A percentile compares a stretch with the other conserved stretches of the same genome.
These are phyloP conservation scores for Eucalyptus fibrosa DNA, from an alignment of 345 rosid species.

Conservation along the genomic window DNA sequence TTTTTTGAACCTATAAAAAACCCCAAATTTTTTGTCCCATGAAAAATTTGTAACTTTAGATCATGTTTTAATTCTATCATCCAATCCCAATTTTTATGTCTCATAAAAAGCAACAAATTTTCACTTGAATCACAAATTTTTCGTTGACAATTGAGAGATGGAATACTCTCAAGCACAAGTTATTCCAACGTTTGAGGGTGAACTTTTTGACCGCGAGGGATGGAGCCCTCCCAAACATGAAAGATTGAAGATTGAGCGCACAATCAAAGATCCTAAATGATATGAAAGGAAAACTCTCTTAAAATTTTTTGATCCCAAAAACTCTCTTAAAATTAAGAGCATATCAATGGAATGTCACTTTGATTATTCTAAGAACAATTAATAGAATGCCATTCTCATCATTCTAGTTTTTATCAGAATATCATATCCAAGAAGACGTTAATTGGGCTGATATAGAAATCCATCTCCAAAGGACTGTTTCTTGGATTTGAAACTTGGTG, in stretches of 20 bases:
- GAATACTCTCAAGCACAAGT: not conserved
- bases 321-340: not conserved
- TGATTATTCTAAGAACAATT: no score
- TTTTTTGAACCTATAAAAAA: no score
- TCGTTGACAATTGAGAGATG: rapidly evolving
- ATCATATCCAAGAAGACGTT: not conserved
- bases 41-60: not conserved
- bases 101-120: not conserved
- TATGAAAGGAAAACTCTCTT: no score
- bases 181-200: rapidly evolving
- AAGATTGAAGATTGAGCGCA: not conserved
- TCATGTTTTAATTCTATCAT: no score
- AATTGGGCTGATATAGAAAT: not conserved
- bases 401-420: not conserved
- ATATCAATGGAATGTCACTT: no score
- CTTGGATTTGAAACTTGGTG: not conserved
- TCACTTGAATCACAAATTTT: no score
- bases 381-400: no score
- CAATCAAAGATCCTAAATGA: rapidly evolving
- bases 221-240: not conserved
- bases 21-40: not conserved
- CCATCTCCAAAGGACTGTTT: not conserved
- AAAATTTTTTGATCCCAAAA: no score
- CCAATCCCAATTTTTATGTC: no score
- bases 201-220: not conserved